Evolutionary conservation across 2,329 filamentous ascomycete species (phyloP).

Genomic region (Pestalotiopsis sp.): DNA sequence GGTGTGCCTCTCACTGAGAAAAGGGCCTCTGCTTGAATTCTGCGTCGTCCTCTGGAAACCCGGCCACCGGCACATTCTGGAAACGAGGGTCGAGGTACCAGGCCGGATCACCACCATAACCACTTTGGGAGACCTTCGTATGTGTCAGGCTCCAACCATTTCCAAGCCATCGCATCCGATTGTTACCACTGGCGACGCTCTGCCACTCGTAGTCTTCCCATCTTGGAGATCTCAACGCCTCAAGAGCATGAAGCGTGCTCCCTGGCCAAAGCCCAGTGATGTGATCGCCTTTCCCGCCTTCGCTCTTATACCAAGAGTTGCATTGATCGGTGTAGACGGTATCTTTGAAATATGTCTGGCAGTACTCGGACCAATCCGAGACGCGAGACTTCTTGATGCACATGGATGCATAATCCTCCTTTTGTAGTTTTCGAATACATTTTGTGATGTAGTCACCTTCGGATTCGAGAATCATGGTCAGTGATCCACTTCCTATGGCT

Average conservation of each 20-base stretch:
- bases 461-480: slow-evolving; percentile 48
- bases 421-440: slow-evolving; percentile 48
- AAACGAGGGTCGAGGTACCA: slow-evolving; percentile 33
- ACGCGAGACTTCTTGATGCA: slow-evolving; percentile 44
- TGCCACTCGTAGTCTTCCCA: slow-evolving; percentile 50
- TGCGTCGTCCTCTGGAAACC: slow-evolving; percentile 28
- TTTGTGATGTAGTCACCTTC: slow-evolving; percentile 50
- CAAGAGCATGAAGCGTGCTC: slow-evolving; percentile 43
- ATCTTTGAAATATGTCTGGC: slow-evolving; percentile 47
- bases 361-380: slow-evolving; percentile 47
- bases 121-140: slow-evolving; percentile 25
- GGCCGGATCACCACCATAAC: slow-evolving; percentile 29
- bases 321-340: slow-evolving; percentile 52
- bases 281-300: slow-evolving; percentile 38
- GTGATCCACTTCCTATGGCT: slow-evolving; percentile 46
- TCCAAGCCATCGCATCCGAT: slow-evolving; percentile 41
- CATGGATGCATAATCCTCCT: slow-evolving; percentile 46
- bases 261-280: slow-evolving; percentile 48
- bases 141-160: slow-evolving; percentile 44
- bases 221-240: slow-evolving; percentile 41
- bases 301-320: slow-evolving; percentile 55
- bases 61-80: slow-evolving; percentile 23
- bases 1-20: slow-evolving; percentile 16
- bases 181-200: slow-evolving; percentile 28
- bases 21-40: slow-evolving; percentile 30